Evolutionary conservation across 148 eudicot genomes (phyloP).

Genomic region (Nepenthes gracilis): DNA sequence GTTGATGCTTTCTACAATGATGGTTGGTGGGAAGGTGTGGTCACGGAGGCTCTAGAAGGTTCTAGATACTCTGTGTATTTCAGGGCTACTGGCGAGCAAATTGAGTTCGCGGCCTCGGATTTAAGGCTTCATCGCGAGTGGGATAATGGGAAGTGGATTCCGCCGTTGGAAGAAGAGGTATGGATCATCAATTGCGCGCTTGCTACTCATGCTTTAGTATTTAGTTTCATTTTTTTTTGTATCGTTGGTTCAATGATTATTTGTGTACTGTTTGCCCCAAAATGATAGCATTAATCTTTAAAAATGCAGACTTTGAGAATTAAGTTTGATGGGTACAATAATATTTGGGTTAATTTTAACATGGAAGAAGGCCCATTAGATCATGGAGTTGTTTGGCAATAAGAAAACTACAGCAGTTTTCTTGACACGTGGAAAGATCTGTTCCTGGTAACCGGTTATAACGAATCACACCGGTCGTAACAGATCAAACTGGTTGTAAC

Average conservation of each 20-base stretch:
- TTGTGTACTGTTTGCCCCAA: neutral
- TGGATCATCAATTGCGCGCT: neutral
- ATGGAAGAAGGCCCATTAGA: no score
- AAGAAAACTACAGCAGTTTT: no score
- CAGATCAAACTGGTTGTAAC: no score
- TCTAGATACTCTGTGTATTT: constrained; percentile 46
- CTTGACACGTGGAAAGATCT: no score
- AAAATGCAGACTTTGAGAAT: no score
- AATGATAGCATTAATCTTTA: no score
- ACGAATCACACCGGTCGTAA: no score
- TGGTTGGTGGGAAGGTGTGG: constrained; percentile 94
- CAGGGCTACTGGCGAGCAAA: constrained; percentile 50
- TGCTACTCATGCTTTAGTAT: no score
- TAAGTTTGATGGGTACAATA: no score
- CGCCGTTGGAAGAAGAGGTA: constrained; percentile 31
- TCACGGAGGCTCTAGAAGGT: constrained; percentile 33
- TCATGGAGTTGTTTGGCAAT: no score
- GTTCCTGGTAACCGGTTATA: no score
- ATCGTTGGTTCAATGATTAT: neutral
- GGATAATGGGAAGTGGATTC: constrained; percentile 57
- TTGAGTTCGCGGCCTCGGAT: constrained; percentile 23
- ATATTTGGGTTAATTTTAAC: no score
- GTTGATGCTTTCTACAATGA: constrained; percentile 67
- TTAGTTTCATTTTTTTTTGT: neutral
- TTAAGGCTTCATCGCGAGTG: constrained; percentile 80